phyloP scores from a whole-genome alignment of 768 basidiomycete genomes.

The Kwoniella botswanensis region DNA sequence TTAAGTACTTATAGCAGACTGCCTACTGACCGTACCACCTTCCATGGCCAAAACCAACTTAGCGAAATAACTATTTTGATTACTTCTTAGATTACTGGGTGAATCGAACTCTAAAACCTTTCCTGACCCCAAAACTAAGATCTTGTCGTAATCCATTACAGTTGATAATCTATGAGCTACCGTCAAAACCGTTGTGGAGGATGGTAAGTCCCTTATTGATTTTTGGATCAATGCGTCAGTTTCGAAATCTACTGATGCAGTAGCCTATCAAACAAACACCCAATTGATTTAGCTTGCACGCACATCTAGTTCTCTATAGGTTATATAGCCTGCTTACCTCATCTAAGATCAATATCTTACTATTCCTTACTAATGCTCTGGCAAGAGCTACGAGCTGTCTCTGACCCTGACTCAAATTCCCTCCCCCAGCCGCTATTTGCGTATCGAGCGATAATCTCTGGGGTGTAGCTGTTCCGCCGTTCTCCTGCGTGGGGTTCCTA shows the following conservation, averaged over 20 bases:
- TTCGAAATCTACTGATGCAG: conserved; percentile 62
- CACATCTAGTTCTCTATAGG: neutral
- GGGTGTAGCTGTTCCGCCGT: conserved; percentile 41
- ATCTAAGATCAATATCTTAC: conserved; percentile 67
- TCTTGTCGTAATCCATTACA: conserved; percentile 69
- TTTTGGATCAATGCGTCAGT: conserved; percentile 68
- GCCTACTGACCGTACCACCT: conserved; percentile 26
- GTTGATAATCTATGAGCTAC: conserved; percentile 66
- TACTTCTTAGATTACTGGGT: conserved; percentile 66
- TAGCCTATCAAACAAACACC: conserved; percentile 32
- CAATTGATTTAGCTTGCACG: neutral
- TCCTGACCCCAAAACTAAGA: conserved; percentile 69
- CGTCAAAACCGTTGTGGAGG: conserved; percentile 64
- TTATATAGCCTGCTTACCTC: conserved; percentile 58
- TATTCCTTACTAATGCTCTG: conserved; percentile 66
- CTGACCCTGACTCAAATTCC: conserved; percentile 66
- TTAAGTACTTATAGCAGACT: conserved; percentile 7
- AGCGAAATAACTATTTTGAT: conserved; percentile 68
- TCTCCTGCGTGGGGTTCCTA: conserved; percentile 21
- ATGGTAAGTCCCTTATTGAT: conserved; percentile 63
- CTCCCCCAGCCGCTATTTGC: conserved; percentile 57
- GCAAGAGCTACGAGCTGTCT: conserved; percentile 69
- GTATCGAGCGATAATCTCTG: conserved; percentile 55
- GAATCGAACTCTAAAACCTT: conserved; percentile 76
- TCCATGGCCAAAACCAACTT: conserved; percentile 62